These are phyloP conservation scores for Colletotrichum magnum DNA, from an alignment of 2,329 filamentous ascomycete genomes.

Conservation along the genomic window DNA sequence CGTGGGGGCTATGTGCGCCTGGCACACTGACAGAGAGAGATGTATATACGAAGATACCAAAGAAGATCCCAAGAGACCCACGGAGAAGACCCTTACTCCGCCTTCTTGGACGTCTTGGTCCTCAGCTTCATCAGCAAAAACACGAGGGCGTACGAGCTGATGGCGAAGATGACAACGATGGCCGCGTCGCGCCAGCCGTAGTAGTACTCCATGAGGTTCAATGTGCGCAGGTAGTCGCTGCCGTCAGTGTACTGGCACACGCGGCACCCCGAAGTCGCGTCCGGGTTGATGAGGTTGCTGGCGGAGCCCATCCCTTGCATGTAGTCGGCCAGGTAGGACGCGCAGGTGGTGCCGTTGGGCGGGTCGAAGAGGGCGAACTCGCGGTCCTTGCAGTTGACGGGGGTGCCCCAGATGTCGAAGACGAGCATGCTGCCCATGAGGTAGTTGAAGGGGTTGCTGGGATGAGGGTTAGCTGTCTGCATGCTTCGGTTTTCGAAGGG, in stretches of 20 bases:
- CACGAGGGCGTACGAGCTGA: slow-evolving; percentile 66
- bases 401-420: slow-evolving; percentile 63
- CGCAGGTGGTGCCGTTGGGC: slow-evolving; percentile 67
- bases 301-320: slow-evolving; percentile 60
- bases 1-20: too few relatives aligned
- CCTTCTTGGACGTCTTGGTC: slow-evolving; percentile 64
- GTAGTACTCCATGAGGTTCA: slow-evolving; percentile 73
- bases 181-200: slow-evolving; percentile 78
- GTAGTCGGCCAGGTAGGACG: slow-evolving; percentile 69
- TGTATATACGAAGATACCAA: background rate
- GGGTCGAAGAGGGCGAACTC: slow-evolving; percentile 69
- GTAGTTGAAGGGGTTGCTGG: slow-evolving; percentile 72
- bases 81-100: slow-evolving; percentile 48
- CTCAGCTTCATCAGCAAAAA: slow-evolving; percentile 63
- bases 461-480: background rate
- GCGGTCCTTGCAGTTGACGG: slow-evolving; percentile 60
- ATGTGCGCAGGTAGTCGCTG: slow-evolving; percentile 69
- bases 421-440: slow-evolving; percentile 69
- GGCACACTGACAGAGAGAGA: background rate
- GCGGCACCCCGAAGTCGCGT: slow-evolving; percentile 66
- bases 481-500: too few relatives aligned
- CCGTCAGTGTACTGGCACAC: slow-evolving; percentile 74
- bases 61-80: background rate
- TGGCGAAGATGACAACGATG: slow-evolving; percentile 69
- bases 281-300: slow-evolving; percentile 71